Evolutionary conservation across 805 yeast species (phyloP).

Genomic region (Brettanomyces nanus): DNA sequence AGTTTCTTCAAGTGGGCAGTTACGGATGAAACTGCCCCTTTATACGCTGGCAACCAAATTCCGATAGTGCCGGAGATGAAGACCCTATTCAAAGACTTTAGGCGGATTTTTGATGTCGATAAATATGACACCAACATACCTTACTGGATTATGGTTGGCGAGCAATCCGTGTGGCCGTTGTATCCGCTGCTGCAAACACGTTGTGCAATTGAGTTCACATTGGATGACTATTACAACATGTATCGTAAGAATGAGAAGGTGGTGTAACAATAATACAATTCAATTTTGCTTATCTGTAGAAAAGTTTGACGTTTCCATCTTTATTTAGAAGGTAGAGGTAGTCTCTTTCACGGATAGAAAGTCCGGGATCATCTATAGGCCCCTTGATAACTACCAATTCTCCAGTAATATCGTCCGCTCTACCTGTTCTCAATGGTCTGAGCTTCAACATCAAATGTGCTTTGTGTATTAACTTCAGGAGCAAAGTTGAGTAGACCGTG

Average conservation of each 20-base stretch:
- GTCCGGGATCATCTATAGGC: conserved; percentile 2
- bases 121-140: conserved; percentile 65
- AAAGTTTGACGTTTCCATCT: conserved; percentile 41
- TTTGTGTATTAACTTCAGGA: conserved; percentile 40
- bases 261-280: background rate
- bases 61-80: conserved; percentile 85
- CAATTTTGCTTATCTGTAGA: conserved; percentile 31
- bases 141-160: conserved; percentile 88
- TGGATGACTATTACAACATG: conserved; percentile 61
- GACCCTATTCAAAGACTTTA: conserved; percentile 60
- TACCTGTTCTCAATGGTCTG: conserved; percentile 67
- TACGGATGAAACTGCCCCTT: conserved; percentile 81
- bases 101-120: conserved; percentile 71
- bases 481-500: conserved; percentile 36
- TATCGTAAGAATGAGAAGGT: conserved; percentile 15
- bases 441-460: conserved; percentile 46
- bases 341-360: conserved; percentile 45
- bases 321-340: conserved; percentile 52
- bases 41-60: conserved; percentile 66
- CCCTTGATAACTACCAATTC: conserved; percentile 55
- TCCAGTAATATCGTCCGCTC: conserved; percentile 80
- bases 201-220: conserved; percentile 80
- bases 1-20: conserved; percentile 65
- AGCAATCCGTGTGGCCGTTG: conserved; percentile 88
- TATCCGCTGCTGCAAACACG: conserved; percentile 79